phyloP scores from a whole-genome alignment of 768 basidiomycete species.

The Trametopsis cervina region DNA sequence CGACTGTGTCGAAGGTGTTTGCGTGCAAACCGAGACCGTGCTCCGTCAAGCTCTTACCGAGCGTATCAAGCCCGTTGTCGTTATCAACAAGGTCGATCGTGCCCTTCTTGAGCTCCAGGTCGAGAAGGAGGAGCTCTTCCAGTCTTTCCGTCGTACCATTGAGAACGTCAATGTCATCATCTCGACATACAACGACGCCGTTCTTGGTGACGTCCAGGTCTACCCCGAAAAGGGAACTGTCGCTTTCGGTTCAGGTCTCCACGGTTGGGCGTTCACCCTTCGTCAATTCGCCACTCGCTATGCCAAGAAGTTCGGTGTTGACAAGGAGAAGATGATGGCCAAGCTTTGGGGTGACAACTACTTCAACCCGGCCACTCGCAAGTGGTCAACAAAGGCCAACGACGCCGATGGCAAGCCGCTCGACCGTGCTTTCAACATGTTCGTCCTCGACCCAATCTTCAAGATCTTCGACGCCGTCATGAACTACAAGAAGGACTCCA shows the following conservation, averaged over 20 bases:
- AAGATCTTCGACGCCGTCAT: slow-evolving; percentile 97
- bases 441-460: slow-evolving; percentile 99
- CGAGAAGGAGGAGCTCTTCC: slow-evolving; percentile 93
- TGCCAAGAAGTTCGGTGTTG: slow-evolving; percentile 97
- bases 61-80: slow-evolving; percentile 86
- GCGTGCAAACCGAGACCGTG: slow-evolving; percentile 99
- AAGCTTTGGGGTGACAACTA: slow-evolving; percentile 99
- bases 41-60: slow-evolving; percentile 86
- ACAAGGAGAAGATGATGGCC: slow-evolving; percentile 96
- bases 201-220: slow-evolving; percentile 97
- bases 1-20: slow-evolving; percentile 99
- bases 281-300: slow-evolving; percentile 94
- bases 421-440: slow-evolving; percentile 97
- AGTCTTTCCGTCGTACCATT: slow-evolving; percentile 95
- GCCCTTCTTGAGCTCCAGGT: slow-evolving; percentile 98
- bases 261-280: slow-evolving; percentile 99
- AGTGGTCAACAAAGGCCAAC: slow-evolving; percentile 81
- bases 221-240: slow-evolving; percentile 98
- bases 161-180: slow-evolving; percentile 98
- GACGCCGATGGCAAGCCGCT: slow-evolving; percentile 84
- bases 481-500: slow-evolving; percentile 97
- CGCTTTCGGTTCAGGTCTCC: slow-evolving; percentile 98
- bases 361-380: slow-evolving; percentile 95
- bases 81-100: slow-evolving; percentile 99
- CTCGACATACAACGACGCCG: slow-evolving; percentile 91